These are phyloP conservation scores for Suillus sp. DNA, from an alignment of 768 basidiomycete genomes.

Conservation along the genomic window DNA sequence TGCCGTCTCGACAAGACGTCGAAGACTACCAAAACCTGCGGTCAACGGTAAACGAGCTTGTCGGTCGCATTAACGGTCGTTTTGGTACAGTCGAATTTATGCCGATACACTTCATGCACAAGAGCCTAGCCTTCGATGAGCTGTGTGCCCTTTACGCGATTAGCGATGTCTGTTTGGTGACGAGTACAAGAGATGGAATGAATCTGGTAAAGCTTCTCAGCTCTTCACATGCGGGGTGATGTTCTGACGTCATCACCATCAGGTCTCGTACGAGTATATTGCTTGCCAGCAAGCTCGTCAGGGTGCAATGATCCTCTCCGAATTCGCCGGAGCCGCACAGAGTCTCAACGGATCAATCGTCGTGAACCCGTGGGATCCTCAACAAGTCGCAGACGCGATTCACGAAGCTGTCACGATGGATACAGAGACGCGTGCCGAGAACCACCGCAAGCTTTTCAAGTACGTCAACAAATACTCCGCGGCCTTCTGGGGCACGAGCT, in stretches of 20 bases:
- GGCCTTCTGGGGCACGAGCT: slow-evolving; percentile 89
- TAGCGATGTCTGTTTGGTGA: slow-evolving; percentile 94
- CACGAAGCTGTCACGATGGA: slow-evolving; percentile 93
- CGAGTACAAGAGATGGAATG: slow-evolving; percentile 97
- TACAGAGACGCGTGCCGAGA: slow-evolving; percentile 78
- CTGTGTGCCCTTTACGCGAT: slow-evolving; percentile 97
- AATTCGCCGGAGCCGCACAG: slow-evolving; percentile 98
- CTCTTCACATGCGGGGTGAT: slow-evolving; percentile 6
- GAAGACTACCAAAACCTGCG: slow-evolving; percentile 99
- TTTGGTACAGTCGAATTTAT: slow-evolving; percentile 99
- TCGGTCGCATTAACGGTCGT: slow-evolving; percentile 96
- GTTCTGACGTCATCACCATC: slow-evolving; percentile 16
- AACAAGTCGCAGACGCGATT: slow-evolving; percentile 97
- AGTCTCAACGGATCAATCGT: slow-evolving; percentile 94
- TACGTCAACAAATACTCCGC: slow-evolving; percentile 96
- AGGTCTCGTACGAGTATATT: slow-evolving; percentile 99
- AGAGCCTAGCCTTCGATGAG: slow-evolving; percentile 89
- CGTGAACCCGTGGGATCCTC: slow-evolving; percentile 99
- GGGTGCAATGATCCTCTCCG: slow-evolving; percentile 96
- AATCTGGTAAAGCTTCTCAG: slow-evolving; percentile 74
- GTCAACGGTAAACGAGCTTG: slow-evolving; percentile 94
- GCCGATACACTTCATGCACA: slow-evolving; percentile 99
- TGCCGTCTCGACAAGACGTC: slow-evolving; percentile 96
- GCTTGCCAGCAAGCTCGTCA: slow-evolving; percentile 92
- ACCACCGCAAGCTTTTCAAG: slow-evolving; percentile 94